Evolutionary conservation across 805 yeast genomes (phyloP).

Genomic region (Ogataea minuta): DNA sequence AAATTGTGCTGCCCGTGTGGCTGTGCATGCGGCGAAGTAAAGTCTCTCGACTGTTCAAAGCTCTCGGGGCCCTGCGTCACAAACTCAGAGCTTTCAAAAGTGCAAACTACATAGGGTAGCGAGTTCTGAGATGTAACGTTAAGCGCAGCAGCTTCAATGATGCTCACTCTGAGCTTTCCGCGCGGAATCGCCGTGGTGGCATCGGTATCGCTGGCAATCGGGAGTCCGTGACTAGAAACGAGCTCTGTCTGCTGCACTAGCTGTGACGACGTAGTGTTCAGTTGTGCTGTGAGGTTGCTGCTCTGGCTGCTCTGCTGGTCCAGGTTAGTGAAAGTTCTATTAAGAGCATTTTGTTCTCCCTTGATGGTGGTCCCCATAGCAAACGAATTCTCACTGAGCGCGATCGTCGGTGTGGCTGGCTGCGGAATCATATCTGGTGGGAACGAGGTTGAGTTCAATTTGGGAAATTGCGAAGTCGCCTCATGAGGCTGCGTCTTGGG

Average conservation of each 20-base stretch:
- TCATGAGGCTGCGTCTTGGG: constrained; percentile 16
- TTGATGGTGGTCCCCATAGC: constrained; percentile 67
- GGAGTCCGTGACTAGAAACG: constrained; percentile 14
- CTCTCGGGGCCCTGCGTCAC: constrained; percentile 78
- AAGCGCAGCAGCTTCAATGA: constrained; percentile 75
- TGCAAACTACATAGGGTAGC: constrained; percentile 86
- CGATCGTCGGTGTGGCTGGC: constrained; percentile 65
- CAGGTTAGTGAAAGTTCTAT: constrained; percentile 35
- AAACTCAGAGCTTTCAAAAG: constrained; percentile 87
- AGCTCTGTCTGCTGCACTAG: constrained; percentile 9
- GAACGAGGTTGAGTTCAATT: constrained; percentile 21
- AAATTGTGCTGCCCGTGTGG: constrained; percentile 1
- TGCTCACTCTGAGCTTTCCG: constrained; percentile 80
- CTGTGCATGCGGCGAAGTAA: constrained; percentile 9
- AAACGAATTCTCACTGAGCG: constrained; percentile 57
- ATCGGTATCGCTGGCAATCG: constrained; percentile 20
- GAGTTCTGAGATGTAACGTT: constrained; percentile 51
- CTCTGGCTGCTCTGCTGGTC: constrained; percentile 26
- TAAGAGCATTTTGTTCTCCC: constrained; percentile 33
- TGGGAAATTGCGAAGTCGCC: constrained; percentile 13
- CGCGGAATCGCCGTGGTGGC: constrained; percentile 49
- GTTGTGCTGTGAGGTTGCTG: constrained; percentile 25
- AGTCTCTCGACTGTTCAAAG: constrained; percentile 24
- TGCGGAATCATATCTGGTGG: constrained; percentile 41
- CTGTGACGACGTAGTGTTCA: constrained; percentile 21